phyloP scores from a whole-genome alignment of 176 grass and related monocot species.

The Hordeum vulgare region DNA sequence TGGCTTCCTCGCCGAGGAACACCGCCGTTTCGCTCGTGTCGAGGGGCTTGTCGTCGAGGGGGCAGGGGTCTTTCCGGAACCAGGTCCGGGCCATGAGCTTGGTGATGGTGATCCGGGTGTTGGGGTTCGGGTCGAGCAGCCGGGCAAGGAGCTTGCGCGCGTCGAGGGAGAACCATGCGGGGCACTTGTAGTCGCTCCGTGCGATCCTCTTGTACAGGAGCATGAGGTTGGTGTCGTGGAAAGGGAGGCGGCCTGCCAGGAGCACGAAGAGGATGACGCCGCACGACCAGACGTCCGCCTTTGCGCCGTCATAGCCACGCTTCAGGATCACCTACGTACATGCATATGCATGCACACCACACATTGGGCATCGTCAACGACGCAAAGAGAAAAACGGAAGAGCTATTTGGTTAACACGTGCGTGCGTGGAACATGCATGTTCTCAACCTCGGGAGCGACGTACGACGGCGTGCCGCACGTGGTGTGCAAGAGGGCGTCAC shows the following conservation, averaged over 20 bases:
- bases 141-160: conserved; percentile 47
- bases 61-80: conserved; percentile 63
- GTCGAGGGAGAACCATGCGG: conserved; percentile 81
- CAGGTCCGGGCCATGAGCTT: conserved; percentile 55
- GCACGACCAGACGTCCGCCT: conserved; percentile 86
- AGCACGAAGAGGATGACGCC: conserved; percentile 87
- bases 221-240: conserved; percentile 58
- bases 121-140: conserved; percentile 74
- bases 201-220: conserved; percentile 70
- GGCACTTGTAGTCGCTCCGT: conserved; percentile 63
- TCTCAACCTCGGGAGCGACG: conserved; percentile 63
- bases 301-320: conserved; percentile 66
- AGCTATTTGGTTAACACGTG: not conserved
- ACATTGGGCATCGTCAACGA: not conserved
- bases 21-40: not conserved
- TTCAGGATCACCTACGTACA: conserved; percentile 47
- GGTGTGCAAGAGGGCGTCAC: conserved; percentile 73
- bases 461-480: conserved; percentile 92
- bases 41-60: not conserved
- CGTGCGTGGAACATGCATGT: too few species aligned
- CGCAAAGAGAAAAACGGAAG: not conserved
- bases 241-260: conserved; percentile 70
- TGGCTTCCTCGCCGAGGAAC: conserved; percentile 26
- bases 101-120: conserved; percentile 54
- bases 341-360: too few species aligned